Evolutionary conservation across 208 protist species (phyloP), one percentile per base, ranked within the genome.

Genomic region (Wallacemonas sp.): DNA sequence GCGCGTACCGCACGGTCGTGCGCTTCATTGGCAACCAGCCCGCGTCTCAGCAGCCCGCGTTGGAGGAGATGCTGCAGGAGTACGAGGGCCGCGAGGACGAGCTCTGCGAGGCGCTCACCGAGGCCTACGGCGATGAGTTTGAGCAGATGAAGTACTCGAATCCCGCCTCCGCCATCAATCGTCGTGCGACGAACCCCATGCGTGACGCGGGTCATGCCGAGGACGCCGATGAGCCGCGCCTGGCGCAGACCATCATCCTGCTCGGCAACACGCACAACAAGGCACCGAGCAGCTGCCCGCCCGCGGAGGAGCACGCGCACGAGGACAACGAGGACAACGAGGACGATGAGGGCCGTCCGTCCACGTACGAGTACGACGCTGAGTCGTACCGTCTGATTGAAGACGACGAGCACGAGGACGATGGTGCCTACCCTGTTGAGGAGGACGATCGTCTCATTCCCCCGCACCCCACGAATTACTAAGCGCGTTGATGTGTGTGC

Each of bases 11-110:
- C 68, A 94, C 89, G 29, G 66, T 92, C 26, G 70, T 82, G 12
- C 79, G 84, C 49, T 94, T 92, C 62, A 84, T 94, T 31, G 61
- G 80, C 39, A 55, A 65, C 55, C 89, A 94, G 61, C 85, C 89
- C 11, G 33, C 59, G 49, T 33, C 57, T 3, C 66, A 82, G 59
- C 65, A 70, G 28, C 41, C 46, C 25, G 84, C 76, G 65, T 70
- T 94, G 54, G 50, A 72, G 61, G 62, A 39, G 20, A 79, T 94
- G 70, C 42, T 94, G 46, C 48, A 57, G 22, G 80, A 89, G 67
- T 92, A 84, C 57, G 70, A 61, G 3, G 89, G 84, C 11, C 77
- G 76, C n/a, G 89, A 94, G 39, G 64, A 77, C 12, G 77, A 79
- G 70, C 79, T 94, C 29, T 91, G 85, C 46, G 76, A 70, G 25